These are phyloP conservation scores for Neurospora sp. DNA, from an alignment of 495 filamentous ascomycete species.

Conservation along the genomic window DNA sequence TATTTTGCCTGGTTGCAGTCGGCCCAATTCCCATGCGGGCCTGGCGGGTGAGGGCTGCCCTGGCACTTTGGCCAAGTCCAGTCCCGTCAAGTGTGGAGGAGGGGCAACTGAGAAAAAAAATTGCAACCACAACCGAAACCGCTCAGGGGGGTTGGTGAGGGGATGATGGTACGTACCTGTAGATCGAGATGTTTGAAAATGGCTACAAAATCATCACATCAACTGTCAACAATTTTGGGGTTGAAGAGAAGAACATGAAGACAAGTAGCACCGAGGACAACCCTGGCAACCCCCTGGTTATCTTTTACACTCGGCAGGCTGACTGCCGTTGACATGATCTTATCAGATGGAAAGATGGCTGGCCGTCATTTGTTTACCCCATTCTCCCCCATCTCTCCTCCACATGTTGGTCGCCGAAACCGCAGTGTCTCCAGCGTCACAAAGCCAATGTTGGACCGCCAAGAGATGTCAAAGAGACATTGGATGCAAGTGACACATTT, in stretches of 20 bases:
- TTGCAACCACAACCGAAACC: slow-evolving; percentile 23
- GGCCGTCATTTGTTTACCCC: background rate
- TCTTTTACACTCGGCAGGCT: background rate
- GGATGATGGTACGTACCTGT: background rate
- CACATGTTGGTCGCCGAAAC: background rate
- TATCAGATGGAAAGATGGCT: background rate
- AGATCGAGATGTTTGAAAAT: background rate
- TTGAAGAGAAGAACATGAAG: background rate
- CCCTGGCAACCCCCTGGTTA: background rate
- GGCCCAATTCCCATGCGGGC: background rate
- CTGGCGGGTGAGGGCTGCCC: background rate
- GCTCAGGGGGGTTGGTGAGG: slow-evolving; percentile 9
- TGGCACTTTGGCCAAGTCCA: slow-evolving; percentile 8
- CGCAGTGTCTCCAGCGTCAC: background rate
- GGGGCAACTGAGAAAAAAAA: slow-evolving; percentile 23
- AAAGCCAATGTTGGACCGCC: background rate
- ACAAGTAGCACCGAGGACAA: background rate
- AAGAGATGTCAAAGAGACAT: background rate
- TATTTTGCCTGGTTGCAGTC: background rate
- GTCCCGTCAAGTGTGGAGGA: slow-evolving; percentile 14
- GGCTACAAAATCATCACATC: background rate
- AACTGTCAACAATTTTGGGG: background rate
- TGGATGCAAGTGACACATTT: background rate
- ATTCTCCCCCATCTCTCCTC: background rate
- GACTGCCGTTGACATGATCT: background rate